Evolutionary conservation across 768 basidiomycete genomes (phyloP).

Genomic region (Imleria badia): DNA sequence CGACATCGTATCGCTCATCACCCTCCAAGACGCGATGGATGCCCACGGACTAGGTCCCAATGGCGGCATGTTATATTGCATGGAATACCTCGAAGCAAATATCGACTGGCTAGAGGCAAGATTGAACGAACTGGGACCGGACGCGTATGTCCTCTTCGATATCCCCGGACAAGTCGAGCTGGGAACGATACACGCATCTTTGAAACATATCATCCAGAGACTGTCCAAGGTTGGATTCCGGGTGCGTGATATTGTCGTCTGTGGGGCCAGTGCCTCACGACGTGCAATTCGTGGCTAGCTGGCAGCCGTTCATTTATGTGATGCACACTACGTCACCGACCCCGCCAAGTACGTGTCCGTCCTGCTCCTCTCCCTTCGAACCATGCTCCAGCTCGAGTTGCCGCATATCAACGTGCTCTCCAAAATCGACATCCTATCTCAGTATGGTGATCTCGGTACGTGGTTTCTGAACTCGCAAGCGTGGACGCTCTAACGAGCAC

Average conservation of each 20-base stretch:
- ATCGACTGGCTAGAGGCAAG: conserved; percentile 82
- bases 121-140: conserved; percentile 61
- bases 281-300: conserved; percentile 48
- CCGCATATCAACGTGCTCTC: conserved; percentile 97
- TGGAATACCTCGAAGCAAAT: conserved; percentile 96
- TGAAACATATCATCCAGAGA: conserved; percentile 74
- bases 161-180: conserved; percentile 97
- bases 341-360: conserved; percentile 94
- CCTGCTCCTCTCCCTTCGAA: conserved; percentile 85
- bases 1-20: conserved; percentile 82
- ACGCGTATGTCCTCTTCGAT: conserved; percentile 91
- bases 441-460: conserved; percentile 90
- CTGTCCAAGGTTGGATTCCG: conserved; percentile 77
- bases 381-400: conserved; percentile 98
- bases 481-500: neutral
- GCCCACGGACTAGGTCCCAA: conserved; percentile 88
- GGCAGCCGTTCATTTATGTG: conserved; percentile 92
- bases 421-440: conserved; percentile 87
- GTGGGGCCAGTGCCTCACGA: neutral
- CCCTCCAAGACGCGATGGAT: conserved; percentile 83
- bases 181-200: conserved; percentile 90
- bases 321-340: conserved; percentile 96
- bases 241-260: conserved; percentile 53
- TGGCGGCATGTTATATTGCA: conserved; percentile 93
- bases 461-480: neutral